Conservation (phyloP, 2,329 filamentous ascomycete species). For the Aspergillus proliferans region DNA sequence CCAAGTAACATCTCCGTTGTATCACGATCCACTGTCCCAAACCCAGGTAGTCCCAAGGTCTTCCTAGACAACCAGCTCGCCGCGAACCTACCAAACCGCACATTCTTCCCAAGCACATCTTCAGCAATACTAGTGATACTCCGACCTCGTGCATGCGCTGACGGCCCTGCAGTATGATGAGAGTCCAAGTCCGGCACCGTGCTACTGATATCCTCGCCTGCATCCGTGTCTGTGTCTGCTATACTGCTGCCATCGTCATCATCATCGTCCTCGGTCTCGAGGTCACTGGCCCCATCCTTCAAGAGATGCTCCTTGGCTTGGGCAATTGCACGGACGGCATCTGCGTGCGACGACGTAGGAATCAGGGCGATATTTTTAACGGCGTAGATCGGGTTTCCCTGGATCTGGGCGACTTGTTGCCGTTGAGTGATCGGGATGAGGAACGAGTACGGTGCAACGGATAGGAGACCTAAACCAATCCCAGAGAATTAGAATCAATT, state of each 20-base stretch:
- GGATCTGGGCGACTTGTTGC: slow-evolving; percentile 81
- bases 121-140: slow-evolving; percentile 62
- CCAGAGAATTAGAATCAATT: background rate
- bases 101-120: slow-evolving; percentile 77
- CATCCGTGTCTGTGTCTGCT: slow-evolving; percentile 25
- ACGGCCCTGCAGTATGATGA: slow-evolving; percentile 14
- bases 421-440: slow-evolving; percentile 80
- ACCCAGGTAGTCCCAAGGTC: slow-evolving; percentile 69
- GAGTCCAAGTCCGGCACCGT: slow-evolving; percentile 14
- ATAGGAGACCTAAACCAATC: slow-evolving; percentile 63
- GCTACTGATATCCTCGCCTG: slow-evolving; percentile 21
- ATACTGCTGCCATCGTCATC: slow-evolving; percentile 13
- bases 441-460: slow-evolving; percentile 73
- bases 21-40: slow-evolving; percentile 57
- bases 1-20: slow-evolving; percentile 24
- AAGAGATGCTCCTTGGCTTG: slow-evolving; percentile 48
- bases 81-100: slow-evolving; percentile 82
- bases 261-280: slow-evolving; percentile 12
- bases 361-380: slow-evolving; percentile 88
- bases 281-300: slow-evolving; percentile 29
- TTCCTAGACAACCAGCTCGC: slow-evolving; percentile 84
- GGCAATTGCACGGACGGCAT: slow-evolving; percentile 66
- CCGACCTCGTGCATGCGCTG: slow-evolving; percentile 22
- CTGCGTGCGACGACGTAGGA: slow-evolving; percentile 68
- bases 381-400: slow-evolving; percentile 75